Evolutionary conservation across 2,329 filamentous ascomycete genomes (phyloP).

Genomic region (Neocucurbitaria cava): DNA sequence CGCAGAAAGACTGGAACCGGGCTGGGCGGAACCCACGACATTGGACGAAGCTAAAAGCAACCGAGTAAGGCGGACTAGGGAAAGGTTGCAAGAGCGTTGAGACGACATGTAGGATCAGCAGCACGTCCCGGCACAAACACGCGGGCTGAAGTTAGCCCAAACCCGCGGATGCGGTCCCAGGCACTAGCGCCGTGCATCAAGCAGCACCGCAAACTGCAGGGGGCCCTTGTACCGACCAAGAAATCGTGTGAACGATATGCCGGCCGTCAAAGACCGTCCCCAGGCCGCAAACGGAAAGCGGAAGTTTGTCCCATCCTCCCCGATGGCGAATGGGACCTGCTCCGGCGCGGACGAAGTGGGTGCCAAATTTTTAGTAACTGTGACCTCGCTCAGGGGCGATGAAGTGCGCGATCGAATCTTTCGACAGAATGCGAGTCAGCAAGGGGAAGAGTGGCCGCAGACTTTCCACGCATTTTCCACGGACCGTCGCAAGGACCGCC

Average conservation of each 20-base stretch:
- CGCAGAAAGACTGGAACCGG: conserved; percentile 33
- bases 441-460: conserved; percentile 27
- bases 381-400: conserved; percentile 32
- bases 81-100: conserved; percentile 44
- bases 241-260: conserved; percentile 36
- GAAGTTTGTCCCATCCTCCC: conserved; percentile 35
- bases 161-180: conserved; percentile 36
- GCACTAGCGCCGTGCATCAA: conserved; percentile 19
- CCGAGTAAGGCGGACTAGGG: conserved; percentile 42
- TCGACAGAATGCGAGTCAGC: conserved; percentile 36
- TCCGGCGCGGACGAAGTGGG: conserved; percentile 17
- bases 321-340: conserved; percentile 38
- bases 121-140: conserved; percentile 39
- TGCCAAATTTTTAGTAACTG: conserved; percentile 14
- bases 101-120: conserved; percentile 45
- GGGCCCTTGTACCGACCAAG: conserved; percentile 23
- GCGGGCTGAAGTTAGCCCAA: conserved; percentile 31
- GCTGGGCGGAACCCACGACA: conserved; percentile 44
- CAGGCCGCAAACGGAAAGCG: conserved; percentile 35
- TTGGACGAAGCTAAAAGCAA: conserved; percentile 41
- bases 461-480: conserved; percentile 29
- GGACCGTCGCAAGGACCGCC: neutral
- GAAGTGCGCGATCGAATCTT: conserved; percentile 22
- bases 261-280: conserved; percentile 32
- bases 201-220: conserved; percentile 5